Evolutionary conservation across 129 eudicot species (phyloP).

Genomic region (Glebionis coronaria): DNA sequence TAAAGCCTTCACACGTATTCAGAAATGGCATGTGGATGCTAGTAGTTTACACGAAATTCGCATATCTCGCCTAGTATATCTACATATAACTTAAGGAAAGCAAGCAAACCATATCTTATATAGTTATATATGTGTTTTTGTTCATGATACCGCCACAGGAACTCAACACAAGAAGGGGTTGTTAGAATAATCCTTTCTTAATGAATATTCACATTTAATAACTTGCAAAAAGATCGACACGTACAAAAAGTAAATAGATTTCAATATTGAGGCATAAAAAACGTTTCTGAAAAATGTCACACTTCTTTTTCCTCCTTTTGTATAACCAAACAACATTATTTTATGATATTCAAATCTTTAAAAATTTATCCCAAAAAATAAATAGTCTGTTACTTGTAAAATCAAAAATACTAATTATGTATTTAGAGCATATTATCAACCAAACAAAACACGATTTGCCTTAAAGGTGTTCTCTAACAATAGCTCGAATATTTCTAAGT

Average conservation of each 20-base stretch:
- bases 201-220: constrained; percentile 2
- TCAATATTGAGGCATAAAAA: constrained; percentile 21
- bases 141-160: too few relatives aligned
- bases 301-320: constrained; percentile 26
- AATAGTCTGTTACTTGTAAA: constrained; percentile 33
- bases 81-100: too few relatives aligned
- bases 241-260: constrained; percentile 8
- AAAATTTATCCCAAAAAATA: constrained; percentile 27
- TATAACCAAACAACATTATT: constrained; percentile 26
- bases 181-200: too few relatives aligned
- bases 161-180: too few relatives aligned
- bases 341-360: not conserved
- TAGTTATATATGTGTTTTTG: too few relatives aligned
- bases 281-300: constrained; percentile 19
- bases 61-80: too few relatives aligned
- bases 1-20: too few relatives aligned
- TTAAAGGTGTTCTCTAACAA: not conserved
- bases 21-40: too few relatives aligned
- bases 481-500: constrained; percentile 12
- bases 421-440: not conserved
- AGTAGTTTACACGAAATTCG: too few relatives aligned
- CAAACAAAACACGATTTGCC: constrained; percentile 10
- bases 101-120: too few relatives aligned
- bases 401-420: constrained; percentile 22
- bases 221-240: not conserved